phyloP scores from a whole-genome alignment of 2,329 filamentous ascomycete species.

The Macrophomina pseudophaseolina region DNA sequence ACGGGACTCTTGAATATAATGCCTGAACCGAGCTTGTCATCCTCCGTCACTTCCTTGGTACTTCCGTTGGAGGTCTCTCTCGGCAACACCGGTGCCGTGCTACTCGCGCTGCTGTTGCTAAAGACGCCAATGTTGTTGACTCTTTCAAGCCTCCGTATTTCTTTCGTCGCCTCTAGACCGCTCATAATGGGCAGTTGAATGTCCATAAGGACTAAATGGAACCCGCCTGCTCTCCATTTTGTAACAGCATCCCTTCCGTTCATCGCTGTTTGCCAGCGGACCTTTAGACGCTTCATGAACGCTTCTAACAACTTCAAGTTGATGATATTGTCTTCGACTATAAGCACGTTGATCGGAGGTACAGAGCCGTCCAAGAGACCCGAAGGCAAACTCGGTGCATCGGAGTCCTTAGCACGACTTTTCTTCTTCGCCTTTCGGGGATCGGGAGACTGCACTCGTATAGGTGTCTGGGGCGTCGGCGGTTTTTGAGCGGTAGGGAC shows the following conservation, averaged over 20 bases:
- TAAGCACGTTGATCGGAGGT: slow-evolving; percentile 94
- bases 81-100: slow-evolving; percentile 15
- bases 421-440: slow-evolving; percentile 55
- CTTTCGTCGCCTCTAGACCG: slow-evolving; percentile 90
- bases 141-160: slow-evolving; percentile 87
- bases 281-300: slow-evolving; percentile 94
- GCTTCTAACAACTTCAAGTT: slow-evolving; percentile 92
- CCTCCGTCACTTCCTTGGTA: slow-evolving; percentile 52
- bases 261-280: slow-evolving; percentile 96
- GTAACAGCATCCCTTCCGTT: slow-evolving; percentile 91
- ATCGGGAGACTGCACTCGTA: slow-evolving; percentile 54
- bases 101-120: slow-evolving; percentile 47
- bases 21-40: slow-evolving; percentile 71
- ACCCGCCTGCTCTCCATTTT: slow-evolving; percentile 91
- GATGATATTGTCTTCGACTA: slow-evolving; percentile 98
- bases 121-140: slow-evolving; percentile 94
- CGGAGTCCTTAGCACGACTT: slow-evolving; percentile 46
- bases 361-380: slow-evolving; percentile 76
- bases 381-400: slow-evolving; percentile 55
- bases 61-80: slow-evolving; percentile 32
- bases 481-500: slow-evolving; percentile 43
- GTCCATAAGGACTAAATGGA: slow-evolving; percentile 97
- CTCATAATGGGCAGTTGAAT: slow-evolving; percentile 98
- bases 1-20: slow-evolving; percentile 90
- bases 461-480: slow-evolving; percentile 55